Conservation (phyloP, 441 rosid species). For the Dalechampia spathulata region DNA sequence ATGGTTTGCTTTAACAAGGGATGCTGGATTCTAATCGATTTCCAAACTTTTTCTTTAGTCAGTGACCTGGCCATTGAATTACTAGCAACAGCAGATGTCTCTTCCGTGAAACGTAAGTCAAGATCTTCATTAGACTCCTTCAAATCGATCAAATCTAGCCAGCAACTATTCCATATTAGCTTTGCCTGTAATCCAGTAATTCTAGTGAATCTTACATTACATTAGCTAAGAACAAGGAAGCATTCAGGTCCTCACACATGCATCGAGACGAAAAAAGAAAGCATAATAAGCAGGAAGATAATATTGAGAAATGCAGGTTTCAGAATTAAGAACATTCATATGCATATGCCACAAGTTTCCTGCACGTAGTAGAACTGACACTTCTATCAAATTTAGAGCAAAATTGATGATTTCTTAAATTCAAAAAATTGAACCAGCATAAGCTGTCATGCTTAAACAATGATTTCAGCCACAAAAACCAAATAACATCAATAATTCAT, state of each 20-base stretch:
- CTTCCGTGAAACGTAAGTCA: conserved; percentile 34
- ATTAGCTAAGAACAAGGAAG: conserved; percentile 5
- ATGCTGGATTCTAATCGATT: conserved; percentile 30
- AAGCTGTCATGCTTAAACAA: conserved; percentile 1
- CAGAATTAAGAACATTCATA: background rate
- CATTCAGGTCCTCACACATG: background rate
- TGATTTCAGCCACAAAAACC: background rate
- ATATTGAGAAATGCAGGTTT: background rate
- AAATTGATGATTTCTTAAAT: too few species aligned
- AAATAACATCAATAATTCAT: conserved; percentile 4
- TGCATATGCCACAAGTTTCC: background rate
- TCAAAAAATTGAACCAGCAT: background rate
- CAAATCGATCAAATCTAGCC: conserved; percentile 40
- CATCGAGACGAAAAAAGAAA: background rate
- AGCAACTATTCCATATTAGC: conserved; percentile 46
- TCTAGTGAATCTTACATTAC: background rate
- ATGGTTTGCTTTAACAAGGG: conserved; percentile 41
- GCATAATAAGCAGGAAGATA: background rate
- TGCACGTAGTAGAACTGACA: too few species aligned
- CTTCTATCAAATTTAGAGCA: too few species aligned
- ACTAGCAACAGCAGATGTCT: conserved; percentile 14
- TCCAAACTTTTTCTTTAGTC: conserved; percentile 32
- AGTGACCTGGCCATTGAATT: conserved; percentile 21
- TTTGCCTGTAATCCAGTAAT: conserved; percentile 41
- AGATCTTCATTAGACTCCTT: conserved; percentile 40